Conservation (phyloP, 441 rosid species). For the Gossypium davidsonii region DNA sequence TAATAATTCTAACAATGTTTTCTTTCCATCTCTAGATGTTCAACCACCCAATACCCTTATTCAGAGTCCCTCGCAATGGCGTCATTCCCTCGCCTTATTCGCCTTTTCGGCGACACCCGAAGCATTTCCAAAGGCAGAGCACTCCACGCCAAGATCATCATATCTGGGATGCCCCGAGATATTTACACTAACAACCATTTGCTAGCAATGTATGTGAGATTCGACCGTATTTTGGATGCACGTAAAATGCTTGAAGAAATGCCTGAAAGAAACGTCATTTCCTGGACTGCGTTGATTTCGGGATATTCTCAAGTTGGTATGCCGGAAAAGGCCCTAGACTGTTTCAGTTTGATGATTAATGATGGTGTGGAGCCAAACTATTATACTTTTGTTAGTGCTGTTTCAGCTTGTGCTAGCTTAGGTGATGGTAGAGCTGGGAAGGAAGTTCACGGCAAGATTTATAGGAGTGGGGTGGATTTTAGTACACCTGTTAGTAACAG, state of each 20-base stretch:
- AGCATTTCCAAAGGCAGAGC: conserved; percentile 21
- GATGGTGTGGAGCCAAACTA: conserved; percentile 18
- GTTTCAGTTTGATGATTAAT: conserved; percentile 17
- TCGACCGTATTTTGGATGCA: conserved; percentile 17
- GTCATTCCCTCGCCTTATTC: conserved; percentile 19
- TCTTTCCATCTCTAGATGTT: neutral
- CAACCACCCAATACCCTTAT: neutral
- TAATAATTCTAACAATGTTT: neutral
- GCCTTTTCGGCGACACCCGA: conserved; percentile 16
- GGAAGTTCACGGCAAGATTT: conserved; percentile 24
- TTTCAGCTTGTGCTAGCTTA: conserved; percentile 25
- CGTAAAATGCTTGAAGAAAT: conserved; percentile 17
- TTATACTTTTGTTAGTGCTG: conserved; percentile 18
- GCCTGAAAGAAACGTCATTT: conserved; percentile 19
- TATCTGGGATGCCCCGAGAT: conserved; percentile 19
- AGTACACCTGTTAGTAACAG: conserved; percentile 22
- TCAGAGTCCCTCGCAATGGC: conserved; percentile 1
- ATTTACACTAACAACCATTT: conserved; percentile 22
- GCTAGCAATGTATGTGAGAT: conserved; percentile 17
- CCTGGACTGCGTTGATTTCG: conserved; percentile 26
- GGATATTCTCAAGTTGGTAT: conserved; percentile 23
- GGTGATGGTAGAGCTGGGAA: conserved; percentile 24
- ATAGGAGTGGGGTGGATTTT: conserved; percentile 21
- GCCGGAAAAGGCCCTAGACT: conserved; percentile 10
- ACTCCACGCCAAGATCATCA: conserved; percentile 21